Evolutionary conservation across 176 grass and related monocot species (phyloP), one percentile per base, ranked within the genome.

Genomic region (Eleusine coracana): DNA sequence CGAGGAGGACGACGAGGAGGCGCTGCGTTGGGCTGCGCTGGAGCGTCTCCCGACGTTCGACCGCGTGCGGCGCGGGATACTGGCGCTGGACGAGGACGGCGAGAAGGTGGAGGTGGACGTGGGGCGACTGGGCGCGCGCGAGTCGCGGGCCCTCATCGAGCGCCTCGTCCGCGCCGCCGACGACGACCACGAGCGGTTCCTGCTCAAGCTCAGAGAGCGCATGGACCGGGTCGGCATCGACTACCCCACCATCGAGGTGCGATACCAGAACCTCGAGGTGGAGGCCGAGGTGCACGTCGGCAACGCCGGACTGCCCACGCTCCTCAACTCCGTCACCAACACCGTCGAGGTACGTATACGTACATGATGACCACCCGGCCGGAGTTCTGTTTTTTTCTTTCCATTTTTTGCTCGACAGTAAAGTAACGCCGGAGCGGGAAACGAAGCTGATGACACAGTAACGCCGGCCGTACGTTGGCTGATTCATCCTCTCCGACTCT

Each of bases 1-100:
- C 31, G 90, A 91, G 49, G 89, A 98, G 39, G 91, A 99, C 68
- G 96, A 99, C 77, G 96, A 99, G 84, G 93, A 96, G 87, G 93
- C 93, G 28, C 86, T 99, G 49, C 73, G 76, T 65, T 99, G 96
- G 96, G 96, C 96, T 17, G 96, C 96, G 59, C 85, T 99, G n/a
- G 96, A 99, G 93, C 90, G 82, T 66, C 89, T 99, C 34, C 96
- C 96, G 2, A 99, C 96, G 7, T 90, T 61, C 50, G 89, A 91
- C 73, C 85, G 96, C 7, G 63, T 95, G 52, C 88, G 88, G 39
- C 82, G 70, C 10, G 93, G 87, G 18, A 93, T 98, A 6, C 68
- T 98, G 25, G 20, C 42, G 9, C 54, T 76, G 11, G 76, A 84
- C 18, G 86, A 84, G 7, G 86, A 55, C 11, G 82, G 84, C 2